A percentile compares a stretch with the other conserved stretches of the same genome.
Evolutionary conservation across 495 filamentous ascomycete species (phyloP).

Genomic region (Tuber aestivum): DNA sequence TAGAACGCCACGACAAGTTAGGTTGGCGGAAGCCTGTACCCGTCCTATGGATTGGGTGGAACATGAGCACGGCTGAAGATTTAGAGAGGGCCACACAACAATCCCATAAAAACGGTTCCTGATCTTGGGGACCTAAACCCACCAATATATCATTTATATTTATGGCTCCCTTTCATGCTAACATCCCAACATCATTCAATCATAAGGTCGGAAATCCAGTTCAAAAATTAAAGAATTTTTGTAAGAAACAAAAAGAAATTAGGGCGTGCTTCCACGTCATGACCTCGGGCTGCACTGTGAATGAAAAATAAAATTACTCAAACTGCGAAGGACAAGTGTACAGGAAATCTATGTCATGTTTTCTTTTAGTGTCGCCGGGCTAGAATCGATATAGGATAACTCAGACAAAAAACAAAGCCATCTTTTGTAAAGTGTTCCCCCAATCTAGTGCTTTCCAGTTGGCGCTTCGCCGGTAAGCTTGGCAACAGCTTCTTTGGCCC

Average conservation of each 20-base stretch:
- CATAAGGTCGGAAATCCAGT: neutral
- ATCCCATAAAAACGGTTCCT: neutral
- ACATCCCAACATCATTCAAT: neutral
- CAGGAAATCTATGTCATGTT: neutral
- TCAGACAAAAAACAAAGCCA: neutral
- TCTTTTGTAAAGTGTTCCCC: neutral
- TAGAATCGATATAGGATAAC: neutral
- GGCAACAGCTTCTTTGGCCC: conserved; percentile 95
- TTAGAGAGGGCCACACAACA: neutral
- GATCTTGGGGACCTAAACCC: neutral
- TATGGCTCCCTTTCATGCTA: neutral
- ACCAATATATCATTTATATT: neutral
- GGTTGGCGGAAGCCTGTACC: neutral
- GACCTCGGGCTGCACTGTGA: neutral
- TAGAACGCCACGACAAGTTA: neutral
- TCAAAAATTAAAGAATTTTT: neutral
- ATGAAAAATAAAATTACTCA: neutral
- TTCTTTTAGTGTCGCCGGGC: neutral
- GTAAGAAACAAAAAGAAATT: neutral
- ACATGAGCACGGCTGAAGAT: neutral
- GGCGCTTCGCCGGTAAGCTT: conserved; percentile 90
- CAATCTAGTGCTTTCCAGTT: conserved; percentile 88
- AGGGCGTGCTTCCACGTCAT: neutral
- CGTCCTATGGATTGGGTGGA: neutral
- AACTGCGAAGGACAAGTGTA: neutral